phyloP scores from a whole-genome alignment of 129 eudicot species.

The Saussurea involucrata region DNA sequence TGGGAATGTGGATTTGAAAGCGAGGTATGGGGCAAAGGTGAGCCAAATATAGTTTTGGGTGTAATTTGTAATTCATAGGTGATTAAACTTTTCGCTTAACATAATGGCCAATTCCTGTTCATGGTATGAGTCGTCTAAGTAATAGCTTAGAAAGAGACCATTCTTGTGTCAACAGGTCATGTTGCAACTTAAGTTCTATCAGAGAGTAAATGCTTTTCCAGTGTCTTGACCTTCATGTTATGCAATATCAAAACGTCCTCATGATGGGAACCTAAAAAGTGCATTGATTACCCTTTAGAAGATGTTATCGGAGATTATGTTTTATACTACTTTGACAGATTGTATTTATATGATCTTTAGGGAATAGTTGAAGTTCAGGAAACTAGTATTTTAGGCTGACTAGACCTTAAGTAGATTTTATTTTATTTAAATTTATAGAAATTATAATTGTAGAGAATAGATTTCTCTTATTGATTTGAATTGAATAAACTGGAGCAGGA shows the following conservation, averaged over 20 bases:
- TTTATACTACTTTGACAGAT: not conserved
- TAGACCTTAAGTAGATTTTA: not conserved
- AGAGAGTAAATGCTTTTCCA: not conserved
- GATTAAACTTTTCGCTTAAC: not conserved
- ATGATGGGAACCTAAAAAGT: not conserved
- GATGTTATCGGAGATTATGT: not conserved
- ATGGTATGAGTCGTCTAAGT: not conserved
- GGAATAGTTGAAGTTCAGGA: not conserved
- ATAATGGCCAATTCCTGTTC: not conserved
- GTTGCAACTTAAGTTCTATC: not conserved
- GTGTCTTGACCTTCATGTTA: not conserved
- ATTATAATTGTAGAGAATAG: too few species aligned
- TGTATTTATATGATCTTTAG: not conserved
- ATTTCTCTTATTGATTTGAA: too few species aligned
- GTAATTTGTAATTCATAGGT: not conserved
- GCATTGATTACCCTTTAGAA: not conserved
- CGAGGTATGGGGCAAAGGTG: conserved; percentile 97
- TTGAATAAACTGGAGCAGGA: too few species aligned
- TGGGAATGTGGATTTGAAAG: conserved; percentile 87
- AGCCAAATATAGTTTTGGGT: conserved; percentile 18
- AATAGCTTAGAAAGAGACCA: not conserved
- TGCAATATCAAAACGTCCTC: not conserved
- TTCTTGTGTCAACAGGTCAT: not conserved
- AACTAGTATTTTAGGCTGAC: not conserved
- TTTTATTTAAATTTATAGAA: not conserved